Conservation (phyloP, 495 filamentous ascomycete genomes). For the Sphaerosporella brunnea region DNA sequence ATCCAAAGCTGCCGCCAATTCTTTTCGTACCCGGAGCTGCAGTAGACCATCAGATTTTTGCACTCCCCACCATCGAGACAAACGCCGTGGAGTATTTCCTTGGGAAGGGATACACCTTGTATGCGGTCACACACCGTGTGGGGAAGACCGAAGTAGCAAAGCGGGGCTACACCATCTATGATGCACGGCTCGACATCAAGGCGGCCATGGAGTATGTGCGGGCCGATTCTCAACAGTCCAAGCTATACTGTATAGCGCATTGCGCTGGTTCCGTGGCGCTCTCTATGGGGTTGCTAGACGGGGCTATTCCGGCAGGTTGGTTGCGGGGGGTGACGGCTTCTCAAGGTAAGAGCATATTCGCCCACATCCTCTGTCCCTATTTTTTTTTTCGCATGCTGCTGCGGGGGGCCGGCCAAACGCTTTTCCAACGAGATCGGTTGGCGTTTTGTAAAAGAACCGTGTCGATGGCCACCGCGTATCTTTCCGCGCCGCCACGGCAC, state of each 20-base stretch:
- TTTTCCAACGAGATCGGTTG: no score
- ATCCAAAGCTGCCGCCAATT: slow-evolving; percentile 8
- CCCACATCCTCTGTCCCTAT: no score
- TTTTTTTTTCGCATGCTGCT: no score
- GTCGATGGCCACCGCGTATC: no score
- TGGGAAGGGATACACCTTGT: slow-evolving; percentile 41
- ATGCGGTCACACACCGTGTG: slow-evolving; percentile 42
- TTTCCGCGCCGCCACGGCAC: no score
- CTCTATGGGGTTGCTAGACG: slow-evolving; percentile 43
- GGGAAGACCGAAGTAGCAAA: slow-evolving; percentile 38
- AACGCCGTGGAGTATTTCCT: slow-evolving; percentile 51
- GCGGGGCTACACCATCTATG: slow-evolving; percentile 39
- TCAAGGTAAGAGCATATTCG: slow-evolving; percentile 22
- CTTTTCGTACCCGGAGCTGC: slow-evolving; percentile 44
- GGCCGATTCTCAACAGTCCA: slow-evolving; percentile 22
- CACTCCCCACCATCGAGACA: slow-evolving; percentile 44
- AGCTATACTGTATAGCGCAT: slow-evolving; percentile 45
- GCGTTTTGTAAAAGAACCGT: no score
- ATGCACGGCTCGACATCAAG: slow-evolving; percentile 43
- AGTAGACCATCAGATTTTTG: slow-evolving; percentile 46
- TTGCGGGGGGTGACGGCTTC: slow-evolving; percentile 44
- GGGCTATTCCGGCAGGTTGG: slow-evolving; percentile 40
- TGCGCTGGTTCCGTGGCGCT: slow-evolving; percentile 50
- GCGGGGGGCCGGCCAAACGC: no score
- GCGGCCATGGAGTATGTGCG: slow-evolving; percentile 42